Evolutionary conservation across 768 basidiomycete genomes (phyloP).

Genomic region (Mycena venus): DNA sequence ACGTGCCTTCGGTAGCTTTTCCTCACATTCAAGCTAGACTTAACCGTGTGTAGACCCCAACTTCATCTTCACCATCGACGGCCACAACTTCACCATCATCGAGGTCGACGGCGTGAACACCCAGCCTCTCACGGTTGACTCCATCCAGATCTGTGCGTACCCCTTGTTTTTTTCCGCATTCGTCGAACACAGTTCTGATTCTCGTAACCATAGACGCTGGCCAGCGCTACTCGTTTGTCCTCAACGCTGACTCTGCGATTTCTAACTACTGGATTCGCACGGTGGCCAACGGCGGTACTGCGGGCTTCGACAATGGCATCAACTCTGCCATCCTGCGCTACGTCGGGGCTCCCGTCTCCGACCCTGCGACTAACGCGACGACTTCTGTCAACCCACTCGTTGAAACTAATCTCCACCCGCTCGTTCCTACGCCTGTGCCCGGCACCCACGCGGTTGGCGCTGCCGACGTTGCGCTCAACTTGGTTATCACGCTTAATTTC

Average conservation of each 20-base stretch:
- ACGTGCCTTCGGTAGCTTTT: neutral
- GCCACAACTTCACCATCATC: conserved; percentile 45
- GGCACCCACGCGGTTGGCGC: conserved; percentile 38
- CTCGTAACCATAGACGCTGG: conserved; percentile 46
- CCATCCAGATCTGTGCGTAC: conserved; percentile 53
- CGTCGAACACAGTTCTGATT: conserved; percentile 45
- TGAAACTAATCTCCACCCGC: conserved; percentile 55
- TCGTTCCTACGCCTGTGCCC: conserved; percentile 41
- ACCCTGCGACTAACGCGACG: conserved; percentile 40
- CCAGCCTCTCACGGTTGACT: conserved; percentile 52
- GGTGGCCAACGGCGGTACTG: conserved; percentile 34
- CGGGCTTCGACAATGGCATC: conserved; percentile 51
- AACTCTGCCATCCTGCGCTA: conserved; percentile 70
- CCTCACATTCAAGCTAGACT: neutral
- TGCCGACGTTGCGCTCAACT: conserved; percentile 14
- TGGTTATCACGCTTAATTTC: conserved; percentile 1
- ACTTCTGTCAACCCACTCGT: conserved; percentile 43
- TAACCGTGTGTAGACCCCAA: conserved; percentile 34
- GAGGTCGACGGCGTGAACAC: conserved; percentile 53
- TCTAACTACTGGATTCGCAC: conserved; percentile 57
- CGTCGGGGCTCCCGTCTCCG: conserved; percentile 47
- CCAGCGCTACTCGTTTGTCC: conserved; percentile 59
- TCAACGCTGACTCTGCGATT: conserved; percentile 53
- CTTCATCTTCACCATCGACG: conserved; percentile 44
- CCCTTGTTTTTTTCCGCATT: conserved; percentile 48